Percentiles rank a stretch among this genome's conserved stretches.
These are phyloP conservation scores for Aspergillus diversus DNA, from an alignment of 495 filamentous ascomycete genomes.

Conservation along the genomic window DNA sequence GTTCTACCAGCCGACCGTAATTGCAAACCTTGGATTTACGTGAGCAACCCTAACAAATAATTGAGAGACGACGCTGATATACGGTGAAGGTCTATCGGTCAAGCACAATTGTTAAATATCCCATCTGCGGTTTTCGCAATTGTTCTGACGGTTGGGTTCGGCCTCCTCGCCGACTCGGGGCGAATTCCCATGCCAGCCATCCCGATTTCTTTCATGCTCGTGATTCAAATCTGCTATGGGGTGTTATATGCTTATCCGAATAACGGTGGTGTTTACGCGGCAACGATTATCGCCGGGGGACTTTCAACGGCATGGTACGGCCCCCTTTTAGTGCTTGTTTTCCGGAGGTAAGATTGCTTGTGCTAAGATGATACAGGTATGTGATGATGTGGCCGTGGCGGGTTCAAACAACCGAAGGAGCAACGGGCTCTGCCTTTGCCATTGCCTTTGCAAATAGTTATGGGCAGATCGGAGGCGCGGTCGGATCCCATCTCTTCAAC, in stretches of 20 bases:
- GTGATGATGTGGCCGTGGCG: constrained; percentile 39
- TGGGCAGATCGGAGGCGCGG: constrained; percentile 41
- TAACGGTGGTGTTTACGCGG: constrained; percentile 43
- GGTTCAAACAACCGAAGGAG: constrained; percentile 45
- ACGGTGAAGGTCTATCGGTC: constrained; percentile 31
- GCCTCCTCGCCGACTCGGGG: constrained; percentile 43
- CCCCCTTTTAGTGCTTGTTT: no score
- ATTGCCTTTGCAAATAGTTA: constrained; percentile 49
- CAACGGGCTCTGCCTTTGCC: constrained; percentile 49
- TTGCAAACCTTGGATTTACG: constrained; percentile 47
- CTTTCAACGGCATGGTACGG: constrained; percentile 38
- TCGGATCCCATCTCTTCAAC: constrained; percentile 41
- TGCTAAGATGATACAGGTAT: constrained; percentile 30
- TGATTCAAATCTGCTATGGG: constrained; percentile 45
- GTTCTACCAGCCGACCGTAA: constrained; percentile 50
- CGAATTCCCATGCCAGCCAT: constrained; percentile 41
- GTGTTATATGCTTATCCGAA: constrained; percentile 45
- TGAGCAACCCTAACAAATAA: constrained; percentile 12
- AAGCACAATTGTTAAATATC: constrained; percentile 41
- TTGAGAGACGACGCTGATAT: neutral
- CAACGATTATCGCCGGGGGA: constrained; percentile 34
- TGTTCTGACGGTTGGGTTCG: constrained; percentile 36
- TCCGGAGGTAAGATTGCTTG: neutral
- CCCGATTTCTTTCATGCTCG: constrained; percentile 42
- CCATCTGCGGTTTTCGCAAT: constrained; percentile 36